Evolutionary conservation across 2,329 filamentous ascomycete species (phyloP).

Genomic region (Elsinoe fawcettii): DNA sequence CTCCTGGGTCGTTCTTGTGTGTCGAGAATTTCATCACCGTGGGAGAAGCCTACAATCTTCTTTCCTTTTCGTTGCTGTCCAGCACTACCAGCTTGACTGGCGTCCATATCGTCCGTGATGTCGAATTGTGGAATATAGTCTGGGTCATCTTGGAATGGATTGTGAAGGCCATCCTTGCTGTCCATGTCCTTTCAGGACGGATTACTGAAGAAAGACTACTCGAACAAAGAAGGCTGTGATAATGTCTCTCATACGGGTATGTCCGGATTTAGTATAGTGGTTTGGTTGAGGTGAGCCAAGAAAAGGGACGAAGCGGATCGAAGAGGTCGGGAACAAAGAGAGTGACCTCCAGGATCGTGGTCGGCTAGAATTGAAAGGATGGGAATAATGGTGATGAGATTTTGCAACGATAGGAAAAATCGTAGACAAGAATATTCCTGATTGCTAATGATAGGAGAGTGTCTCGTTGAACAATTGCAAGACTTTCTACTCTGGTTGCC

Average conservation of each 20-base stretch:
- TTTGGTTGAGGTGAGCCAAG: slow-evolving; percentile 10
- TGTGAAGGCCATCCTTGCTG: background rate
- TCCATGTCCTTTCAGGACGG: slow-evolving; percentile 9
- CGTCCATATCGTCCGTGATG: slow-evolving; percentile 12
- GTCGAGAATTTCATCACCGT: slow-evolving; percentile 14
- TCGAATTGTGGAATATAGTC: background rate
- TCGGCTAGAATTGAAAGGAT: background rate
- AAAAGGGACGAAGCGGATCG: slow-evolving; percentile 8
- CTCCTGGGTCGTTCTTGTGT: slow-evolving; percentile 15
- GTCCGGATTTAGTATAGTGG: slow-evolving; percentile 9
- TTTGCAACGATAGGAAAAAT: background rate
- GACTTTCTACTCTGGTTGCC: slow-evolving; percentile 4
- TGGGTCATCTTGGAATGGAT: slow-evolving; percentile 6
- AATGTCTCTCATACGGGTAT: background rate
- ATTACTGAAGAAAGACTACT: background rate
- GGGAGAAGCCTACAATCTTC: slow-evolving; percentile 20
- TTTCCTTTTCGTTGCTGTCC: slow-evolving; percentile 18
- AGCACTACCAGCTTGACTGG: slow-evolving; percentile 17
- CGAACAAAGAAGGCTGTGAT: background rate
- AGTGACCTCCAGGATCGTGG: background rate
- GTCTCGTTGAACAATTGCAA: slow-evolving; percentile 11
- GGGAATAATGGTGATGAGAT: background rate
- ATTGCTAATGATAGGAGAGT: background rate
- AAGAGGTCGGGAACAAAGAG: slow-evolving; percentile 3
- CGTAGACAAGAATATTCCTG: background rate